Percentiles rank a stretch among this genome's conserved stretches.
phyloP scores from a whole-genome alignment of 2,329 filamentous ascomycete genomes.

The Diaporthe aspalathi region DNA sequence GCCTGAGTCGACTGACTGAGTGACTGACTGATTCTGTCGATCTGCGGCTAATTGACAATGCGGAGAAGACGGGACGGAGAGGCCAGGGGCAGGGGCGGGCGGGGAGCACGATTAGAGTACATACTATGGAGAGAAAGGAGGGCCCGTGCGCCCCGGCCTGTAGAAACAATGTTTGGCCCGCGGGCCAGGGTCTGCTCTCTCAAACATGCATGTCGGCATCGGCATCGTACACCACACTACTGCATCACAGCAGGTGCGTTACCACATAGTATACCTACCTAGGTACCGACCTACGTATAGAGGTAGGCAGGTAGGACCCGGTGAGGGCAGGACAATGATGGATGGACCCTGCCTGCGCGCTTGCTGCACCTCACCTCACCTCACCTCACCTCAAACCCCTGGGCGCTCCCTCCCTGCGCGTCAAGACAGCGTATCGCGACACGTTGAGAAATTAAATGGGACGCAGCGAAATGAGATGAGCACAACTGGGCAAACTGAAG shows the following conservation, averaged over 20 bases:
- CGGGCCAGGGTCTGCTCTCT: slow-evolving; percentile 7
- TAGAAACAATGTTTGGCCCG: slow-evolving; percentile 38
- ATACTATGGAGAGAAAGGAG: neutral
- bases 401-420: slow-evolving; percentile 7
- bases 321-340: neutral
- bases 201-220: slow-evolving; percentile 28
- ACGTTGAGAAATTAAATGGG: neutral
- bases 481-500: slow-evolving; percentile 7
- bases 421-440: slow-evolving; percentile 36
- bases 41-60: slow-evolving; percentile 30
- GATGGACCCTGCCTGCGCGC: neutral
- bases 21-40: too few relatives aligned
- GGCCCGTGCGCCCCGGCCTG: slow-evolving; percentile 29
- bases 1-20: too few relatives aligned
- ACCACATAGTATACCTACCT: too few relatives aligned
- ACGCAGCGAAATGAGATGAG: slow-evolving; percentile 13
- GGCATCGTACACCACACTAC: neutral
- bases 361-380: neutral
- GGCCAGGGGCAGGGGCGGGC: neutral
- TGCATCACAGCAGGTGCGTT: too few relatives aligned
- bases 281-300: too few relatives aligned
- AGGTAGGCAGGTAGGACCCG: neutral
- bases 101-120: neutral
- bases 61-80: slow-evolving; percentile 1
- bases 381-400: neutral